Evolutionary conservation across 352 stramenopile genomes (phyloP).

Genomic region (Pythium diclinum): DNA sequence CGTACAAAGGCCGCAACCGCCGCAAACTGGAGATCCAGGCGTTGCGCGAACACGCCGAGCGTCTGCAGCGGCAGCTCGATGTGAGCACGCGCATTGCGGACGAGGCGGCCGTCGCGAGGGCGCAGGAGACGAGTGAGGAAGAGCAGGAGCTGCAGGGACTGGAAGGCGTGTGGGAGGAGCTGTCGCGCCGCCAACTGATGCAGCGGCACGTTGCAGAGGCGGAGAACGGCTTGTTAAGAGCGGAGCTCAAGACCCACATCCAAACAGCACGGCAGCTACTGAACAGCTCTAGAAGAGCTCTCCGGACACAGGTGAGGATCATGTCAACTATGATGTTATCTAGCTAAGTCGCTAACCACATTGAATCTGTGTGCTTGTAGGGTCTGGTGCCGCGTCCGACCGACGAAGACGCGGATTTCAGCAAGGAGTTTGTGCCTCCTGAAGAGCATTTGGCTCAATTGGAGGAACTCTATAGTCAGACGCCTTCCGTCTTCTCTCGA

Average conservation of each 20-base stretch:
- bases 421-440: not conserved
- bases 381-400: not conserved
- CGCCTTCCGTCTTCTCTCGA: not conserved
- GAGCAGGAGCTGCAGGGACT: not conserved
- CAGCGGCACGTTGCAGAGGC: not conserved
- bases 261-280: slow-evolving; percentile 3
- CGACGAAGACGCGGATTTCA: not conserved
- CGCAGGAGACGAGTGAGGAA: not conserved
- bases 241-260: slow-evolving; percentile 9
- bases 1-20: slow-evolving; percentile 12
- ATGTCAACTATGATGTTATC: no score
- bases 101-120: not conserved
- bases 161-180: slow-evolving; percentile 5
- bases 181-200: not conserved
- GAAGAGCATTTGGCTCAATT: slow-evolving; percentile 8
- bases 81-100: not conserved
- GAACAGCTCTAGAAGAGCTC: not conserved
- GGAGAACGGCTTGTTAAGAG: not conserved
- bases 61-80: slow-evolving; percentile 1
- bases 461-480: not conserved
- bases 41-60: slow-evolving; percentile 3
- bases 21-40: slow-evolving; percentile 18
- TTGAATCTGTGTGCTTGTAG: not conserved
- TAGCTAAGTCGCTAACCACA: not conserved
- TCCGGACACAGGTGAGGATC: not conserved